These are phyloP conservation scores for Papiliotrema laurentii DNA, from an alignment of 1,284 basidiomycete species.

Conservation along the genomic window DNA sequence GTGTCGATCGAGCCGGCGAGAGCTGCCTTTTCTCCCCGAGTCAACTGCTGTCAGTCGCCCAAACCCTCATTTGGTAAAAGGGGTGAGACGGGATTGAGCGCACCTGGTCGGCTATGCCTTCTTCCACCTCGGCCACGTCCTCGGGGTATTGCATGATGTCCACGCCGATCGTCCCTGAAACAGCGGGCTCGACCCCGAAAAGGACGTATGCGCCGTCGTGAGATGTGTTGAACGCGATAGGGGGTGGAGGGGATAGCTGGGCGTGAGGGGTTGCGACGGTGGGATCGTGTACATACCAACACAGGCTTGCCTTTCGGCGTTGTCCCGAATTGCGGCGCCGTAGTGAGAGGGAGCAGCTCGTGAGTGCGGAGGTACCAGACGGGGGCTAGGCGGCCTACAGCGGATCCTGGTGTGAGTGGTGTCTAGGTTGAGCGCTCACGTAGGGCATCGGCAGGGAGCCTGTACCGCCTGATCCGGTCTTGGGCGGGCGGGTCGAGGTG, in stretches of 20 bases:
- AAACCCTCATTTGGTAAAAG: not conserved
- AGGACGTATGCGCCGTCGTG: conserved; percentile 39
- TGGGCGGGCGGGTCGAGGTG: conserved; percentile 3
- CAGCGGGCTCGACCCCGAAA: conserved; percentile 15
- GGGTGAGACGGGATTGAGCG: not conserved
- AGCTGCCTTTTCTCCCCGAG: conserved; percentile 16
- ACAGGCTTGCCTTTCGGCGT: conserved; percentile 34
- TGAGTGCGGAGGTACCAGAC: conserved; percentile 31
- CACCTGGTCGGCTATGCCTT: conserved; percentile 17
- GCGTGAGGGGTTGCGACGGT: conserved; percentile 2
- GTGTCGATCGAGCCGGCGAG: conserved; percentile 12
- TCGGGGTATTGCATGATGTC: conserved; percentile 35
- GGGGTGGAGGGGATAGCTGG: conserved; percentile 14
- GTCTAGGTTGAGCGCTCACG: conserved; percentile 12
- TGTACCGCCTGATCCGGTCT: conserved; percentile 27
- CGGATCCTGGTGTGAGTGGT: conserved; percentile 19
- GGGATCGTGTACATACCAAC: conserved; percentile 14
- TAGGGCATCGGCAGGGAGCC: conserved; percentile 22
- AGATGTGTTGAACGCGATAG: conserved; percentile 38
- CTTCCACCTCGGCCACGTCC: conserved; percentile 18
- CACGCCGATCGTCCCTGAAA: conserved; percentile 27
- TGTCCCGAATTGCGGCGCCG: conserved; percentile 17
- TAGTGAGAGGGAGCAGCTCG: conserved; percentile 7
- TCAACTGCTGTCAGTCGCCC: conserved; percentile 15
- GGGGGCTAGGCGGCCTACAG: conserved; percentile 31